Evolutionary conservation across 2,329 filamentous ascomycete species (phyloP).

Genomic region (Aureobasidium sp.): DNA sequence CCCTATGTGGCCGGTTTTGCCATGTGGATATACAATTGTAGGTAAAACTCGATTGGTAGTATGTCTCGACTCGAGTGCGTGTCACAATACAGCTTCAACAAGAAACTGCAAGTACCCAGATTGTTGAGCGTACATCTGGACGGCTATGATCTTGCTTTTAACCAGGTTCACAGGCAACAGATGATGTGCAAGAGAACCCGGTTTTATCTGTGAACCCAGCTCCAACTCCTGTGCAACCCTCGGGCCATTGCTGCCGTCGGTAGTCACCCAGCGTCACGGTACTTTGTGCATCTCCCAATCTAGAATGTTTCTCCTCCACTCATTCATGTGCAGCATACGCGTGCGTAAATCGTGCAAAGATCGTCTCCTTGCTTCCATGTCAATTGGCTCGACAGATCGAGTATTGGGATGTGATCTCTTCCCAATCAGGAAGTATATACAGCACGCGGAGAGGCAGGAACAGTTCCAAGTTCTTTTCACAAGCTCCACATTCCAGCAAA

Average conservation of each 20-base stretch:
- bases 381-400: not conserved
- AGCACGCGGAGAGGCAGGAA: not conserved
- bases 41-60: too few relatives aligned
- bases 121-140: not conserved
- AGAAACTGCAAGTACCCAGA: not conserved
- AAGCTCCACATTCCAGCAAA: not conserved
- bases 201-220: not conserved
- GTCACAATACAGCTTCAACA: not conserved
- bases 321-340: not conserved
- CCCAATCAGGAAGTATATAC: conserved; percentile 2
- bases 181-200: not conserved
- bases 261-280: not conserved
- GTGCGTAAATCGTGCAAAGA: not conserved
- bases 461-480: not conserved
- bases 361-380: not conserved
- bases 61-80: not conserved
- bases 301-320: not conserved
- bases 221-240: not conserved
- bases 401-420: not conserved
- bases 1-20: not conserved
- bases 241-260: not conserved
- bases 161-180: not conserved
- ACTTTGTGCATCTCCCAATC: not conserved
- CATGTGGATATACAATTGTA: not conserved
- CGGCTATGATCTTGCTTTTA: not conserved